phyloP scores from a whole-genome alignment of 2,329 filamentous ascomycete species.

The Zymoseptoria ardabiliae region DNA sequence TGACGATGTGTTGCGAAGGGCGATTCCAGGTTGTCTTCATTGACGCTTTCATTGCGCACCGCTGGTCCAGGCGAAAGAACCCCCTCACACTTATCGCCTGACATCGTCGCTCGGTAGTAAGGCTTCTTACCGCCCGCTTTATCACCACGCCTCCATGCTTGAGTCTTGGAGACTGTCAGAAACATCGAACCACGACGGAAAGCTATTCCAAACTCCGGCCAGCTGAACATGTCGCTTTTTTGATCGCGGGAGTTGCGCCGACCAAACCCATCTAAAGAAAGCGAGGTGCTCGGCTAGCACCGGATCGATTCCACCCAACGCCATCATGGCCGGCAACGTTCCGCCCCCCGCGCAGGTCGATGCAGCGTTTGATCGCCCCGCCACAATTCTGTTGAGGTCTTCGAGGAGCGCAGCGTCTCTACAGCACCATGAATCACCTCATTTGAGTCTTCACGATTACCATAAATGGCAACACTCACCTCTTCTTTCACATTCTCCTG shows the following conservation, averaged over 20 bases:
- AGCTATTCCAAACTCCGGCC: too few relatives aligned
- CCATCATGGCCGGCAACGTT: background rate
- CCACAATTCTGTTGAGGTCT: conserved; percentile 4
- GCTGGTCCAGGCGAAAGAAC: background rate
- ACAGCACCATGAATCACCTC: conserved; percentile 10
- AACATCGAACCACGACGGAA: too few relatives aligned
- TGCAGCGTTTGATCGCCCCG: background rate
- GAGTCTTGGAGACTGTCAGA: too few relatives aligned
- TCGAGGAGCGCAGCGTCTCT: background rate
- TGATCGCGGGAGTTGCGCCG: background rate
- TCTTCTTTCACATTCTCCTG: conserved; percentile 7
- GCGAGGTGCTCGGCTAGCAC: background rate
- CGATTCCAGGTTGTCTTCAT: background rate
- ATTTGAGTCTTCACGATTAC: conserved; percentile 15
- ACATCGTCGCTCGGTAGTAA: background rate
- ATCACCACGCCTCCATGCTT: background rate
- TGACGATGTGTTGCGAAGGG: background rate
- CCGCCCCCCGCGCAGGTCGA: background rate
- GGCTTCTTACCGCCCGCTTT: background rate
- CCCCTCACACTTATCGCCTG: too few relatives aligned
- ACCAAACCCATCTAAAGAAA: background rate
- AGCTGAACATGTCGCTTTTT: background rate
- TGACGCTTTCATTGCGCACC: background rate
- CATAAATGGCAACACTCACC: conserved; percentile 16
- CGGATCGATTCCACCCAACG: background rate